phyloP scores from a whole-genome alignment of 345 rosid species.

The Camelina hispida region DNA sequence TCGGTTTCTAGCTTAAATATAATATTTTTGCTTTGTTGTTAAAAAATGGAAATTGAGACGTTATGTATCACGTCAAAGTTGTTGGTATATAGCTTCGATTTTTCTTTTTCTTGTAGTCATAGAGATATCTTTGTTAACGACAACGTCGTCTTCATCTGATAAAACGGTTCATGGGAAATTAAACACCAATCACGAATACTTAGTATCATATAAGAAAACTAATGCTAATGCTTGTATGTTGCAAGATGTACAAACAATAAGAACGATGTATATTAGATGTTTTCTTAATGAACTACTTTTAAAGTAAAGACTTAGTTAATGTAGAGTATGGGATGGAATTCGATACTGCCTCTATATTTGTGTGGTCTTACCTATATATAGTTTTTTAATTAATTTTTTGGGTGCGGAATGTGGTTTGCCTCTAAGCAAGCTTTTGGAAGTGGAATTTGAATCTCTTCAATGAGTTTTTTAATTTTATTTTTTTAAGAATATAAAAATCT shows the following conservation, averaged over 20 bases:
- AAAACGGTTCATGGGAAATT: neutral
- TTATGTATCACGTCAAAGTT: neutral
- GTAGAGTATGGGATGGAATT: slow-evolving; percentile 24
- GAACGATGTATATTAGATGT: neutral
- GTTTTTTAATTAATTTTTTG: neutral
- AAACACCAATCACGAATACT: neutral
- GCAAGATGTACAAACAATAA: slow-evolving; percentile 11
- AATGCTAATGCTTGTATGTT: slow-evolving; percentile 1
- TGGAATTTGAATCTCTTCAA: slow-evolving; percentile 34
- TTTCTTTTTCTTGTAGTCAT: no score
- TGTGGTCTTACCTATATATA: slow-evolving; percentile 35
- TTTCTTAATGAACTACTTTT: neutral
- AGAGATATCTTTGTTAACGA: neutral
- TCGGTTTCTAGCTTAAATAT: no score
- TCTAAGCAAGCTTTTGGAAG: slow-evolving; percentile 29
- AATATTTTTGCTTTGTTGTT: no score
- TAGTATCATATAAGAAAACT: neutral
- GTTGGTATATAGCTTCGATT: no score
- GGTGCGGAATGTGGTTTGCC: slow-evolving; percentile 36
- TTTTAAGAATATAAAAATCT: neutral
- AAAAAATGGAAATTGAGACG: no score
- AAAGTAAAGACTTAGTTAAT: slow-evolving; percentile 10
- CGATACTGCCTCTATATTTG: slow-evolving; percentile 27
- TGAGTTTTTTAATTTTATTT: neutral
- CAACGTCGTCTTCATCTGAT: neutral